Percentiles rank a stretch among this genome's conserved stretches.
Evolutionary conservation across 805 yeast genomes (phyloP).

Genomic region (Candida ulmi): DNA sequence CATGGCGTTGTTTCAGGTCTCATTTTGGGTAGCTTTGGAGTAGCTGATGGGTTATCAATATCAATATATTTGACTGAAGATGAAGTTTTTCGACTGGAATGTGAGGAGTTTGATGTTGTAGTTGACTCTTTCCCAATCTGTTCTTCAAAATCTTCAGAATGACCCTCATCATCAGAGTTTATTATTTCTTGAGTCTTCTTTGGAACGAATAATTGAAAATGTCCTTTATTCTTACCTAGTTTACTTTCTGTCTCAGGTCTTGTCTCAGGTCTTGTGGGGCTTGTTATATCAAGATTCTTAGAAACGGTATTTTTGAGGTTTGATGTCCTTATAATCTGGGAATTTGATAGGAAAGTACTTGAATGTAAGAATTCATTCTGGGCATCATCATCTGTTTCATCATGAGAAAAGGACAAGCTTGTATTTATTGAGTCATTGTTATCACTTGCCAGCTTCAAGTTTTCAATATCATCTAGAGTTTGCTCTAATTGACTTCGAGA

Average conservation of each 20-base stretch:
- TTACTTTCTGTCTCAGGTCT: conserved; percentile 7
- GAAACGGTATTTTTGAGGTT: conserved; percentile 12
- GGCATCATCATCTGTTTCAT: conserved; percentile 7
- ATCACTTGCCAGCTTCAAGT: conserved; percentile 4
- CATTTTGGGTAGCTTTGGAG: conserved; percentile 27
- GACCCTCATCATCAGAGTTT: conserved; percentile 16
- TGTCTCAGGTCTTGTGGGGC: conserved; percentile 18
- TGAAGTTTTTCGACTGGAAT: neutral
- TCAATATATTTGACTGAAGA: conserved; percentile 16
- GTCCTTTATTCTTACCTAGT: conserved; percentile 1
- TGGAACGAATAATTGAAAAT: conserved; percentile 9
- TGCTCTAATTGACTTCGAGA: neutral
- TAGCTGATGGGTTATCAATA: conserved; percentile 22
- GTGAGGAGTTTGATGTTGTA: neutral
- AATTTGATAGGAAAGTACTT: conserved; percentile 21
- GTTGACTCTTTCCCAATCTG: neutral
- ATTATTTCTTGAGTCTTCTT: conserved; percentile 1
- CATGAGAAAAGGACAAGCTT: neutral
- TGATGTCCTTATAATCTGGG: conserved; percentile 19
- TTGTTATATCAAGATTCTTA: conserved; percentile 2
- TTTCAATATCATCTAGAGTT: neutral
- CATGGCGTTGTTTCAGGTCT: conserved; percentile 32
- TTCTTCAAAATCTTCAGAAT: conserved; percentile 5
- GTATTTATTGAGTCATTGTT: conserved; percentile 3
- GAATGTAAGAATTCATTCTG: conserved; percentile 22